Evolutionary conservation across 1,284 basidiomycete genomes (phyloP), one percentile per base, ranked within the genome.

Genomic region (Thelephora terrestris): DNA sequence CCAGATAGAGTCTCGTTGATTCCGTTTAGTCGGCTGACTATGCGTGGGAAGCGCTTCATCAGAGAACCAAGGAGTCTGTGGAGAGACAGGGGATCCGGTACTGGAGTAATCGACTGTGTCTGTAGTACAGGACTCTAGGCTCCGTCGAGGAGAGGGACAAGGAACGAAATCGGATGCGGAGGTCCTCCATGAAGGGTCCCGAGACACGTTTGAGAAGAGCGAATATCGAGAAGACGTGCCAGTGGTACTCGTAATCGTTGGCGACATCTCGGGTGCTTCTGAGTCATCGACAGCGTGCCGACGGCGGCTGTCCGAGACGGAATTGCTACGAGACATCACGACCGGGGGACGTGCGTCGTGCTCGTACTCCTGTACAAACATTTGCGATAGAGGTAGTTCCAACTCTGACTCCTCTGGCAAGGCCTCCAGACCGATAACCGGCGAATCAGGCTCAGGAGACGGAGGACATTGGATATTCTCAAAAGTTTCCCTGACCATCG

Each of bases 11-110:
- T 32, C 29, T 32, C 29, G 29, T 12, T 6, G 29, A 12, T 9
- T 3, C 9, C 29, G 29, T 32, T 32, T 32, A 14, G 14, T 32
- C 29, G 69, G 67, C 32, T 76, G 60, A 25, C 61, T 5, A 47
- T 58, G 50, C 54, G 58, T n/a, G 57, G 53, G 39, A 40, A 34
- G 23, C 4, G 27, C 37, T 18, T 50, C 48, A 46, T 51, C 23
- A 44, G 39, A 47, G 25, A 45, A 43, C 18, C 53, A 29, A 7
- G 53, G 49, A n/a, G 47, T 47, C 27, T 52, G 51, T 21, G 45
- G 44, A 14, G 32, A 14, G 14, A 45, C 42, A 16, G 47, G 48
- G n/a, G 48, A 36, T 38, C 42, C 18, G 20, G 25, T 45, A 38
- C 46, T 18, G 47, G 35, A 17, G 18, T 21, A 35, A 37, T 14